Base-by-base conservation (phyloP, 192 early-diverging fungal species). In the Phycomyces nitens region DNA sequence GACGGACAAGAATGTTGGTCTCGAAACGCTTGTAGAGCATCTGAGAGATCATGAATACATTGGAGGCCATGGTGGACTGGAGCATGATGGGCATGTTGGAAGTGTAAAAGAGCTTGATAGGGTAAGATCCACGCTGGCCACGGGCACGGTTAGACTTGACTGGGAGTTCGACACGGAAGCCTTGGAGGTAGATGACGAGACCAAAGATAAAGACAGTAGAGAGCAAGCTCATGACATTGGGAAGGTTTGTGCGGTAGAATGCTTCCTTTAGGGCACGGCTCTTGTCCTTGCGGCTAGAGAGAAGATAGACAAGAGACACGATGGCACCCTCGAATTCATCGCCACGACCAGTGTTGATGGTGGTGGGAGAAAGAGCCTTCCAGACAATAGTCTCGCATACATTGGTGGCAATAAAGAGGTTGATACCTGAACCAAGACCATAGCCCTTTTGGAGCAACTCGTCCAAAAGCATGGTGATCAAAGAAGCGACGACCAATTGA, bases 11-110 rank as follows among this genome's bases (percentile, higher is more conserved):
- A 47, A 98, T 80, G 85, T 96, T 99, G 50, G 94, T 91, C 5
- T 95, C 95, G 89, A 97, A 99, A 58, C 96, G 83, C 81, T 92
- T 96, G 89, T 92, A 97, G 64, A 98, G 83, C 76, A 98, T 84
- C 86, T 99, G 98, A 23, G 95, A 97, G 77, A 99, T 93, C 84
- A 99, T 92, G 77, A 96, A 99, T 60, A 97, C 82, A 69, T 99
- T 93, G 59, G 94, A 96, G 41, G 93, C 90, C 63, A 99, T 80
- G 43, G 98, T 94, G 29, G 95, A 98, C 80, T 98, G 96, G 61
- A 97, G 89, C 97, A 99, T 98, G 73, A 99, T 98, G 54, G 97
- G 94, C 98, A 99, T 99, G 84, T 98, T 99, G 69, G 95, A 98
- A 39, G 98, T 99, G 86, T 99, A 99, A 81, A 99, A 98, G 49